Evolutionary conservation across 2,329 filamentous ascomycete species (phyloP), one percentile per base, ranked within the genome.

Genomic region (Aspergillus fumigatiaffinis): DNA sequence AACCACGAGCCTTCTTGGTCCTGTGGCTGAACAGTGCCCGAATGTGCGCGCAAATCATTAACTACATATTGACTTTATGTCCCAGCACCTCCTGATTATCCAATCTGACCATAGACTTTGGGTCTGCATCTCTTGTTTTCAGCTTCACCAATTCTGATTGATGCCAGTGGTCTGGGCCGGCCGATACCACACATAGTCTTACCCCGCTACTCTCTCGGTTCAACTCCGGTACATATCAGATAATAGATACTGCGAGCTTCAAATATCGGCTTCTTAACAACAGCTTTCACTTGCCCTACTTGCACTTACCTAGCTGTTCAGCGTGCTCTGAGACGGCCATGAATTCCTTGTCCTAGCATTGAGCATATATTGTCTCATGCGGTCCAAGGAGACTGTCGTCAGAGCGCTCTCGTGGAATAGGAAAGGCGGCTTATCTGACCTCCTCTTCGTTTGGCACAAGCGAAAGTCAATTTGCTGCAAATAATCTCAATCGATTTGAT

Each of bases 381-480:
- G 1, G 12, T 47, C 23, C 44, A 47, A 23, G 20, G 9, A 23
- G 21, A 47, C 20, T 25, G 12, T 12, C 23, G 6, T 23, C 21
- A 47, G 21, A 9, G 44, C 2, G 23, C 5, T 47, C 23, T 47
- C 23, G 21, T 26, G 44, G 44, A 14, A 47, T 10, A 44, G n/a
- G 21, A 10, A 53, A 21, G 42, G 23, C 17, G 29, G 4, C 25
- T 12, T 49, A 17, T 47, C 21, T 21, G 14, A 14, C 21, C 8
- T 26, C 28, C 35, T 42, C 52, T 46, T 55, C 47, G 42, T 28
- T 58, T 58, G 53, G 55, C 58, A 54, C 46, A 50, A 38, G 50
- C 38, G 49, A 53, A 28, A 35, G 48, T 32, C 35, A 42, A 26
- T 47, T 56, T 17, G 50, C 49, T 54, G 49, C 44, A 52, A 44